Evolutionary conservation across 2,329 filamentous ascomycete genomes (phyloP).

Genomic region (Colletotrichum euphorbiae): DNA sequence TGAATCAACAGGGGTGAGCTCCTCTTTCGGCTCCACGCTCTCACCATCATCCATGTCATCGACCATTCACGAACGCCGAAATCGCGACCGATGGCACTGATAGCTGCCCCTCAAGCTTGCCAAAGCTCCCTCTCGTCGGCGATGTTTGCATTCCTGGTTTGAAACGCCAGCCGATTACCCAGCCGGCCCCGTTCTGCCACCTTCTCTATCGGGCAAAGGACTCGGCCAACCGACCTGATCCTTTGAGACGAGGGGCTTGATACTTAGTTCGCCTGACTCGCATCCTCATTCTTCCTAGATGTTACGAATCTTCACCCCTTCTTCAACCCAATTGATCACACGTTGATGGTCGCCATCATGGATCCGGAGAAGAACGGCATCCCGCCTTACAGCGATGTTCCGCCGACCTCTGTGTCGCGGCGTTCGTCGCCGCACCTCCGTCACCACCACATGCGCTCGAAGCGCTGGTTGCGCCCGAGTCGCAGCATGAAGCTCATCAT

Average conservation of each 20-base stretch:
- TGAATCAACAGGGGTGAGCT: slow-evolving; percentile 30
- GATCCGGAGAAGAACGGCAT: slow-evolving; percentile 55
- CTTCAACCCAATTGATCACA: slow-evolving; percentile 2
- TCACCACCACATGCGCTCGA: slow-evolving; percentile 7
- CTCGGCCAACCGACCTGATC: slow-evolving; percentile 9
- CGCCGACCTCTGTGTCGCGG: slow-evolving; percentile 42
- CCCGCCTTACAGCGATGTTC: slow-evolving; percentile 57
- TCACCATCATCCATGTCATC: slow-evolving; percentile 37
- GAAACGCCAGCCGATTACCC: slow-evolving; percentile 36
- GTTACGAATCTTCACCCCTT: not conserved
- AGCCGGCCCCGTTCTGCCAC: slow-evolving; percentile 29
- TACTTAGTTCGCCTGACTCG: slow-evolving; percentile 12
- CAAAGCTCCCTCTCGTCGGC: slow-evolving; percentile 16
- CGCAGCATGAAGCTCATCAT: slow-evolving; percentile 48
- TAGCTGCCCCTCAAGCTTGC: slow-evolving; percentile 20
- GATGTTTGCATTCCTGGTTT: slow-evolving; percentile 27
- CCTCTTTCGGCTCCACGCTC: slow-evolving; percentile 37
- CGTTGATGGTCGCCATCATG: slow-evolving; percentile 14
- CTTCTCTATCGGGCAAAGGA: slow-evolving; percentile 36
- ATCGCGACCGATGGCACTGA: slow-evolving; percentile 33
- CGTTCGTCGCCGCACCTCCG: slow-evolving; percentile 7
- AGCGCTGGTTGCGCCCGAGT: slow-evolving; percentile 31
- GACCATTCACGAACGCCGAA: slow-evolving; percentile 35
- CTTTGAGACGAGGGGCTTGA: not conserved
- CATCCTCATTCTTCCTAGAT: not conserved